A percentile compares a stretch with the other conserved stretches of the same genome.
These are phyloP conservation scores for Teratosphaeria destructans DNA, from an alignment of 2,329 filamentous ascomycete genomes.

Conservation along the genomic window DNA sequence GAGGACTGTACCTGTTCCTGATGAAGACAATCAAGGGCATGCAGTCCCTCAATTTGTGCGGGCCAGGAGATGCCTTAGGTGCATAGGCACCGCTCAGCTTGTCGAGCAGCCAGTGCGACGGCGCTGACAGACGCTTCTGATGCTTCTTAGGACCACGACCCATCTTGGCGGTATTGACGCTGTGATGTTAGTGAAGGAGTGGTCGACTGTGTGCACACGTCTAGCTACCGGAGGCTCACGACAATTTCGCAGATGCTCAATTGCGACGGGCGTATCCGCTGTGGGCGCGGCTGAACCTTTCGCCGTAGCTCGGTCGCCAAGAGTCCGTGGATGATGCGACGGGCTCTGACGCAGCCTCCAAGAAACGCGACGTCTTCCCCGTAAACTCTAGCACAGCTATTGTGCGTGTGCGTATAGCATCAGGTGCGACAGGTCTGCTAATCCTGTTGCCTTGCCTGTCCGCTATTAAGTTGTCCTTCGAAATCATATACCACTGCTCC, in stretches of 20 bases:
- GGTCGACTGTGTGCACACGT: neutral
- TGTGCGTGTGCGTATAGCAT: neutral
- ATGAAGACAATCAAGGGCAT: conserved; percentile 98
- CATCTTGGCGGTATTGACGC: conserved; percentile 43
- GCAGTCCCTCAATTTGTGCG: conserved; percentile 99
- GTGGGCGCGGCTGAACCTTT: neutral
- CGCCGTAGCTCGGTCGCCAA: neutral
- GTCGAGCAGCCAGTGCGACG: conserved; percentile 99
- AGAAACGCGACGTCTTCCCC: neutral
- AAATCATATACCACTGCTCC: neutral
- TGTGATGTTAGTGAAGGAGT: neutral
- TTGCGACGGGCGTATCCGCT: neutral
- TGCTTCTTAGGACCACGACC: conserved; percentile 58
- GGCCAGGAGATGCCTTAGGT: conserved; percentile 65
- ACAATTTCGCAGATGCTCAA: neutral
- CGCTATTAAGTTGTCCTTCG: neutral
- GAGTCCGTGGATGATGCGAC: neutral
- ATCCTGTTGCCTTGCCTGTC: neutral
- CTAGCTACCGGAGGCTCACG: neutral
- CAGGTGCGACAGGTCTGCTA: neutral
- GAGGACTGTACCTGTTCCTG: conserved; percentile 50
- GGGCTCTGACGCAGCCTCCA: neutral
- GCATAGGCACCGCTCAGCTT: conserved; percentile 81
- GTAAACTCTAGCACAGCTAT: neutral
- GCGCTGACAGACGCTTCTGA: conserved; percentile 98